phyloP scores from a whole-genome alignment of 768 basidiomycete genomes.

The Lactarius deliciosus region DNA sequence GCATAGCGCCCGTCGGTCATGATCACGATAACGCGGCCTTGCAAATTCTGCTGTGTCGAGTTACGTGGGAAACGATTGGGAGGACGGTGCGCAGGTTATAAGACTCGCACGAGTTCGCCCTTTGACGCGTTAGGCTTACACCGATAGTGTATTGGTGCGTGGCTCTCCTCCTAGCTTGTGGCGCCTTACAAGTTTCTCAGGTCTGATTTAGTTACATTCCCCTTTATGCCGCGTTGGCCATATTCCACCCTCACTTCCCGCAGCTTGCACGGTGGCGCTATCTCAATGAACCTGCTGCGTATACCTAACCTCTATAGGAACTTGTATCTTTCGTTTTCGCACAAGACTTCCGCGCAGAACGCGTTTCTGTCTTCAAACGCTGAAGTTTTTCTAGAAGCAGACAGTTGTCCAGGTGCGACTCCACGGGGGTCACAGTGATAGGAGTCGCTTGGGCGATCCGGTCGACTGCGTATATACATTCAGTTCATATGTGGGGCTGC shows the following conservation, averaged over 20 bases:
- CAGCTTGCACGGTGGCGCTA: not conserved
- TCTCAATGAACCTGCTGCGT: not conserved
- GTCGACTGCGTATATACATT: not conserved
- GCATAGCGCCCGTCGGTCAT: constrained; percentile 46
- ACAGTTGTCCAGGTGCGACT: not conserved
- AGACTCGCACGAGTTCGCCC: constrained; percentile 55
- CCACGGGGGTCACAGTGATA: not conserved
- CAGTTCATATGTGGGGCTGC: not conserved
- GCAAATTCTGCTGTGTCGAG: constrained; percentile 40
- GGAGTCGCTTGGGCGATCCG: not conserved
- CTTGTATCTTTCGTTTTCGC: not conserved
- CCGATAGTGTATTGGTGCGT: constrained; percentile 59
- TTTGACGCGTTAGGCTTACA: constrained; percentile 59
- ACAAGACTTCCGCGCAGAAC: constrained; percentile 2
- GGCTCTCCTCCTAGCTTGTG: not conserved
- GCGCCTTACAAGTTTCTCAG: not conserved
- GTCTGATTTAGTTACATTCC: not conserved
- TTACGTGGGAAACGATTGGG: constrained; percentile 41
- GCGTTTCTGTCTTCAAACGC: constrained; percentile 1
- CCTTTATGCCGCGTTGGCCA: not conserved
- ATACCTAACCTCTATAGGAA: not conserved
- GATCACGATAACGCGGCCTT: constrained; percentile 61
- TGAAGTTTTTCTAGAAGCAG: constrained; percentile 10
- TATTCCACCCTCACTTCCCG: not conserved
- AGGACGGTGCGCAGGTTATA: constrained; percentile 60